Percentiles rank a stretch among this genome's conserved stretches.
Conservation (phyloP, 2,329 filamentous ascomycete species). For the Aspergillus viridinutans region DNA sequence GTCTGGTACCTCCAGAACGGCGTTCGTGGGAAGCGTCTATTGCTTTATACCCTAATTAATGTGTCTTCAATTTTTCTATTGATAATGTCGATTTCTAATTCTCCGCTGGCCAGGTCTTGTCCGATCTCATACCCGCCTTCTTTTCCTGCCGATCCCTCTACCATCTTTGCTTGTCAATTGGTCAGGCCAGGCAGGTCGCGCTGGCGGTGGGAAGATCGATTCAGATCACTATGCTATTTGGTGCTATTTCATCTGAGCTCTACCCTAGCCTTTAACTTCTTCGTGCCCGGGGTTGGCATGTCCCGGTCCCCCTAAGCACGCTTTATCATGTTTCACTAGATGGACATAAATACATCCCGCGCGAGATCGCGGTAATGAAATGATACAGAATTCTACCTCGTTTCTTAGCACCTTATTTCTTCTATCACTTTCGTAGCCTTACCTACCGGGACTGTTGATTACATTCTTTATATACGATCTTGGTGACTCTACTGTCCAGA, state of each 20-base stretch:
- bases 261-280: neutral
- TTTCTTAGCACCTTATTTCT: neutral
- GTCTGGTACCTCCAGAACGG: conserved; percentile 17
- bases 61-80: conserved; percentile 17
- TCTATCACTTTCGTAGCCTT: neutral
- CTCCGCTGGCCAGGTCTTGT: conserved; percentile 11
- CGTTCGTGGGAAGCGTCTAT: conserved; percentile 26
- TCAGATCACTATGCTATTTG: neutral
- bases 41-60: conserved; percentile 34
- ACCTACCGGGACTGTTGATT: neutral
- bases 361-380: conserved; percentile 21
- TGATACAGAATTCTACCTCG: conserved; percentile 6
- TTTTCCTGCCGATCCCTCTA: neutral
- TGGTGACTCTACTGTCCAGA: neutral
- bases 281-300: neutral
- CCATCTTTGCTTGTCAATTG: neutral
- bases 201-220: neutral
- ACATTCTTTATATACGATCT: neutral
- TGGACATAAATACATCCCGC: conserved; percentile 23
- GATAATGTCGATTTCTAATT: conserved; percentile 14
- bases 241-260: neutral
- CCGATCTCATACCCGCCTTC: conserved; percentile 3
- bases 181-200: neutral
- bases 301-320: neutral
- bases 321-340: conserved; percentile 12